phyloP scores from a whole-genome alignment of 1,139 yeast genomes.

The Candida buenavistaensis region DNA sequence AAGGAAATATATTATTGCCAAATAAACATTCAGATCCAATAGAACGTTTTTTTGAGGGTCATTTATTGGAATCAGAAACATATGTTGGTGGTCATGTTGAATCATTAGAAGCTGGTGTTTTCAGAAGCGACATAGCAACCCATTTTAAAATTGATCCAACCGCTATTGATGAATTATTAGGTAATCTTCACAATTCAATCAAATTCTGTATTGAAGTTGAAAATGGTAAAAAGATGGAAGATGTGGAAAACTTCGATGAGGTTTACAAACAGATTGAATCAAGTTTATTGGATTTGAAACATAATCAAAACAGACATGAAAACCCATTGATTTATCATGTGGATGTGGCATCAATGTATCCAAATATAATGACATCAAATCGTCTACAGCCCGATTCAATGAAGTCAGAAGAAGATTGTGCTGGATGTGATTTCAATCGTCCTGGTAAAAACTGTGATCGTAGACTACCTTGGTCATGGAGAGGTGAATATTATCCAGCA shows the following conservation, averaged over 20 bases:
- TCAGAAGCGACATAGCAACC: constrained; percentile 80
- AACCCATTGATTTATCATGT: constrained; percentile 92
- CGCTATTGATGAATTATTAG: constrained; percentile 77
- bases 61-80: constrained; percentile 89
- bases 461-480: constrained; percentile 94
- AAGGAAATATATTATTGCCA: constrained; percentile 75
- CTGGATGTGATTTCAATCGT: constrained; percentile 93
- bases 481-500: constrained; percentile 94
- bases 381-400: constrained; percentile 97
- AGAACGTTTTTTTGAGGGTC: constrained; percentile 93
- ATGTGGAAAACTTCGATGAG: constrained; percentile 79
- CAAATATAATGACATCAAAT: constrained; percentile 97
- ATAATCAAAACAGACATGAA: constrained; percentile 67
- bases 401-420: constrained; percentile 94
- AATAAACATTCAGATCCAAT: constrained; percentile 92
- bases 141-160: constrained; percentile 78
- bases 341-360: constrained; percentile 99
- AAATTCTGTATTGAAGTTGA: constrained; percentile 86
- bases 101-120: constrained; percentile 96
- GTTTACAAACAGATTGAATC: constrained; percentile 58
- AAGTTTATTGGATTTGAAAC: constrained; percentile 57
- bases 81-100: constrained; percentile 99
- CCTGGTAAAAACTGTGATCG: constrained; percentile 95
- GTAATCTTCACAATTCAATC: constrained; percentile 73
- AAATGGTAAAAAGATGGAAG: constrained; percentile 66